Conservation (phyloP, 108 stramenopile genomes). For the Epipyxis sp. region DNA sequence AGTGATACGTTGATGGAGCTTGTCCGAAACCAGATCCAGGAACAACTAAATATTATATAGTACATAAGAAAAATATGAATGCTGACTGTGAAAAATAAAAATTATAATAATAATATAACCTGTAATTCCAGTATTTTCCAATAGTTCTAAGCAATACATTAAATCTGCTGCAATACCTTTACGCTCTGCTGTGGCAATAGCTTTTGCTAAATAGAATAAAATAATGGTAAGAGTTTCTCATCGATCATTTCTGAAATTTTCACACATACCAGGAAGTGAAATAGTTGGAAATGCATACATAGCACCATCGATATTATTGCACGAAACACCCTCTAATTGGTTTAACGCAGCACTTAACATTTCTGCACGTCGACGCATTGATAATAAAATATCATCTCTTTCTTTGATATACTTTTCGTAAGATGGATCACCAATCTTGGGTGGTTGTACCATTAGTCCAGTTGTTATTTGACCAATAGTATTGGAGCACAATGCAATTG, state of each 20-base stretch:
- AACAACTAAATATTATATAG: too few relatives aligned
- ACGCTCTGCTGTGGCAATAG: slow-evolving; percentile 66
- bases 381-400: slow-evolving; percentile 62
- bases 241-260: too few relatives aligned
- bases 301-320: slow-evolving; percentile 83
- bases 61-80: too few relatives aligned
- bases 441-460: slow-evolving; percentile 83
- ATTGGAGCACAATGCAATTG: slow-evolving; percentile 74
- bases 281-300: slow-evolving; percentile 94
- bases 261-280: slow-evolving; percentile 71
- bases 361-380: slow-evolving; percentile 60
- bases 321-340: slow-evolving; percentile 77
- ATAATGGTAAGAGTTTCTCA: neutral
- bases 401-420: slow-evolving; percentile 65
- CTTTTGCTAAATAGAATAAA: too few relatives aligned
- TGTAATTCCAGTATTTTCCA: slow-evolving; percentile 86
- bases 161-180: slow-evolving; percentile 77
- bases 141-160: slow-evolving; percentile 79
- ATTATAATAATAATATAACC: too few relatives aligned
- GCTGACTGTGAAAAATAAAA: too few relatives aligned
- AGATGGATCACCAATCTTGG: slow-evolving; percentile 67
- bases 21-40: slow-evolving; percentile 95
- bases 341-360: slow-evolving; percentile 56
- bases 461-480: slow-evolving; percentile 79
- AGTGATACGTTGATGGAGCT: slow-evolving; percentile 79